These are phyloP conservation scores for Amaranthus cruentus DNA, from an alignment of 148 eudicot genomes.

Conservation along the genomic window DNA sequence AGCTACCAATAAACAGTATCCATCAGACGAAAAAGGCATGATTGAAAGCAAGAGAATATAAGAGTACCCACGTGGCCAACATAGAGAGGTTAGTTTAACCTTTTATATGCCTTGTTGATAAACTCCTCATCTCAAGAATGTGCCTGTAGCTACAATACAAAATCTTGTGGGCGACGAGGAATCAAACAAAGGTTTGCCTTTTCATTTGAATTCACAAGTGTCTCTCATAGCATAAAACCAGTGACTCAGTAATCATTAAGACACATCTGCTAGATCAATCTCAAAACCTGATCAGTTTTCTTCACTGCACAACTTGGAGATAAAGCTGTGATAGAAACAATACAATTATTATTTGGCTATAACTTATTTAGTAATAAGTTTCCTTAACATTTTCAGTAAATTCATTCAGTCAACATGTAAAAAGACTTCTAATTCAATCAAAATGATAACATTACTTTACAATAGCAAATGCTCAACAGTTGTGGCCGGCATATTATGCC, in stretches of 20 bases:
- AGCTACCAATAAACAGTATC: slow-evolving; percentile 13
- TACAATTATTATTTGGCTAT: not conserved
- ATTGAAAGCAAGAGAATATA: slow-evolving; percentile 5
- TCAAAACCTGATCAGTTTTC: not conserved
- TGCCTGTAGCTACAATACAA: slow-evolving; percentile 7
- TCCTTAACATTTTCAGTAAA: not conserved
- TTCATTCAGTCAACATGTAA: not conserved
- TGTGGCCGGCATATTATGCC: no score
- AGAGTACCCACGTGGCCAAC: slow-evolving; percentile 3
- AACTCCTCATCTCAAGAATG: slow-evolving; percentile 10
- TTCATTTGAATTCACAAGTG: not conserved
- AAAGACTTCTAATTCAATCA: not conserved
- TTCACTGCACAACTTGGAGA: not conserved
- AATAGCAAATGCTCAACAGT: not conserved
- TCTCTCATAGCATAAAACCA: slow-evolving; percentile 16
- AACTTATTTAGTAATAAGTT: not conserved
- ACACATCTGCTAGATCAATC: not conserved
- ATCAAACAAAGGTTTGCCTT: slow-evolving; percentile 18
- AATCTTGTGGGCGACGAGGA: slow-evolving; percentile 18
- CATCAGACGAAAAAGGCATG: not conserved
- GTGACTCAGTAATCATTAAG: slow-evolving; percentile 8
- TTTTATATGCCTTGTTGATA: slow-evolving; percentile 22
- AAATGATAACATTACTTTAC: not conserved
- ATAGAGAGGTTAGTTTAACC: slow-evolving; percentile 12
- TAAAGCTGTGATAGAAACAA: not conserved